Base-by-base conservation (phyloP, 176 grass and related monocot genomes). In the Aegilops speltoides region DNA sequence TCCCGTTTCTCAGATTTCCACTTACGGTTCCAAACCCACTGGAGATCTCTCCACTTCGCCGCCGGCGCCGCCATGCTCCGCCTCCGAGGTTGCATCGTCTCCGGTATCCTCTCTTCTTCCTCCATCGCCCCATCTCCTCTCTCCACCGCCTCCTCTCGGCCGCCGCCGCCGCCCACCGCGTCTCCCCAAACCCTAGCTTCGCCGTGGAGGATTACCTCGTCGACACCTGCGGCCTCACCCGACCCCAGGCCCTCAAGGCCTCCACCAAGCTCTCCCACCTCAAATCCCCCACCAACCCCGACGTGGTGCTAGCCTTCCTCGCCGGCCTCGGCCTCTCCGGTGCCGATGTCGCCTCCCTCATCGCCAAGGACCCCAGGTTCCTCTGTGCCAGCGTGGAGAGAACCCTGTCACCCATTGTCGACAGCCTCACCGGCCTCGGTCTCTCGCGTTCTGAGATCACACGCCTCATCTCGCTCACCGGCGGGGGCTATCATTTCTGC, bases 141-240 rank as follows among this genome's bases (percentile, higher is more conserved):
- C 38, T 40, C 38, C 40, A 41, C 40, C 40, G 2, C 40, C 40
- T 10, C 40, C 9, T 41, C 40, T 41, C 10, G 40, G 40, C 40
- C 40, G 40, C 40, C 2, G 40, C 40, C 40, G 11, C 40, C 10
- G 8, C 40, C 9, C 40, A 3, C 12, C 12, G 45, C 45, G 2
- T 48, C 13, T 48, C 12, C 45, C 45, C 45, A 48, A 48, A 48
- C 45, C 45, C 45, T 48, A 15, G 67, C 8, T 69, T 69, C 67
- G 32, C 32, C 8, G 32, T 36, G 7, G 67, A 37, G 67, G 67
- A 69, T 3, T 69, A 69, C 67, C 67, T 69, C 32, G 67, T 69
- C 67, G 8, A 20, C 19, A 69, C 67, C 17, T 69, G 67, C 67
- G 67, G 67, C 67, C 67, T 69, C 67, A 68, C 65, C 31, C 65